Conservation (phyloP, 2,329 filamentous ascomycete species). For the Tolypocladium inflatum region DNA sequence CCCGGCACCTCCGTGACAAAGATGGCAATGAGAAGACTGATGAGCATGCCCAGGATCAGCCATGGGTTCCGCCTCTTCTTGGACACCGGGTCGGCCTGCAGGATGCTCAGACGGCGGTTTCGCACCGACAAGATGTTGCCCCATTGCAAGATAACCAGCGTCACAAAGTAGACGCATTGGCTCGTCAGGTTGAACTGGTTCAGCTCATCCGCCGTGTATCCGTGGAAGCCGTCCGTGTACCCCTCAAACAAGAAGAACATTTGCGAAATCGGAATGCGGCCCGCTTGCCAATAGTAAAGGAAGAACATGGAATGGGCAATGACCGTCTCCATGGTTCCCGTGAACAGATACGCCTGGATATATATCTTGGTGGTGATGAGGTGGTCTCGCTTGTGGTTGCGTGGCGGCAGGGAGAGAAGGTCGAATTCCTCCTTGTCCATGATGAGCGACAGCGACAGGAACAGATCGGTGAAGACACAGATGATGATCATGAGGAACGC, state of each 20-base stretch:
- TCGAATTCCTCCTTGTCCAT: slow-evolving; percentile 49
- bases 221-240: slow-evolving; percentile 37
- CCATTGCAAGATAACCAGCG: slow-evolving; percentile 43
- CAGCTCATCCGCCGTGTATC: slow-evolving; percentile 35
- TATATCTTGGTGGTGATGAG: slow-evolving; percentile 43
- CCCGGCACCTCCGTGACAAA: slow-evolving; percentile 44
- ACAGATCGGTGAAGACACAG: slow-evolving; percentile 45
- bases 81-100: slow-evolving; percentile 40
- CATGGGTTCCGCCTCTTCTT: slow-evolving; percentile 38
- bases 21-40: slow-evolving; percentile 39
- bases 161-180: slow-evolving; percentile 45
- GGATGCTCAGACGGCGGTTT: slow-evolving; percentile 39
- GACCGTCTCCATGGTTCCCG: slow-evolving; percentile 40
- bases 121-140: slow-evolving; percentile 42
- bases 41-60: slow-evolving; percentile 33
- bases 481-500: slow-evolving; percentile 50
- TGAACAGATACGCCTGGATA: slow-evolving; percentile 40
- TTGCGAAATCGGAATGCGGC: slow-evolving; percentile 34
- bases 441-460: slow-evolving; percentile 39
- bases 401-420: slow-evolving; percentile 38
- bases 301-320: slow-evolving; percentile 44
- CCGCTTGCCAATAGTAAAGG: slow-evolving; percentile 38
- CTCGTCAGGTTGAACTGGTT: slow-evolving; percentile 37
- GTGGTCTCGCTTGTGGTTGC: slow-evolving; percentile 40
- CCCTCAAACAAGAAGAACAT: slow-evolving; percentile 41